phyloP scores from a whole-genome alignment of 768 basidiomycete species.

The Pleurotus eryngii region DNA sequence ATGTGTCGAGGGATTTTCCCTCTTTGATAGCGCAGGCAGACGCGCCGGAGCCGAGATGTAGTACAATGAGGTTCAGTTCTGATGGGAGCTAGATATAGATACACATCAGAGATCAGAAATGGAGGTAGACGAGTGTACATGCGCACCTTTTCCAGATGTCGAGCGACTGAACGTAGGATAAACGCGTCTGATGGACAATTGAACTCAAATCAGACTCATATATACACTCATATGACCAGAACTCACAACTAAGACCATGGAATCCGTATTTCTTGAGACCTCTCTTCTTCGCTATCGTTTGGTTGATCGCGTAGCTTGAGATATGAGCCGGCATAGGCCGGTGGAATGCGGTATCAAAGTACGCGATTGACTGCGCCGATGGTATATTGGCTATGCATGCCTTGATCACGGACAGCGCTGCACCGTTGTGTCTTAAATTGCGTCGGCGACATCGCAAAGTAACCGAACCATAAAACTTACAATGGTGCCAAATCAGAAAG shows the following conservation, averaged over 20 bases:
- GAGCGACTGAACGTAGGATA: slow-evolving; percentile 63
- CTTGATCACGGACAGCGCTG: slow-evolving; percentile 57
- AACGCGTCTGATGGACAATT: slow-evolving; percentile 45
- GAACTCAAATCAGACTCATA: not conserved
- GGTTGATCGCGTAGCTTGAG: slow-evolving; percentile 76
- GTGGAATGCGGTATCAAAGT: slow-evolving; percentile 89
- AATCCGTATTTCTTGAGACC: slow-evolving; percentile 89
- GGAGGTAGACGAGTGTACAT: not conserved
- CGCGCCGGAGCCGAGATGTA: slow-evolving; percentile 91
- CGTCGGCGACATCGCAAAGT: not conserved
- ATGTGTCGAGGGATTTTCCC: slow-evolving; percentile 79
- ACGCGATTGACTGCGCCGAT: slow-evolving; percentile 69
- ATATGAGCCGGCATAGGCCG: slow-evolving; percentile 72
- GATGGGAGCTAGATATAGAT: slow-evolving; percentile 29
- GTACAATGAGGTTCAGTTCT: slow-evolving; percentile 69
- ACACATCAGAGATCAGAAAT: not conserved
- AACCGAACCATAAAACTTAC: slow-evolving; percentile 34
- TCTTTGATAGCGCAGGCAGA: slow-evolving; percentile 72
- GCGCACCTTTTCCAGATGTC: slow-evolving; percentile 52
- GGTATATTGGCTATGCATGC: slow-evolving; percentile 63
- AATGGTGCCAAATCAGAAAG: slow-evolving; percentile 81
- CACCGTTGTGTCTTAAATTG: slow-evolving; percentile 52
- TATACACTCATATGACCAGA: not conserved
- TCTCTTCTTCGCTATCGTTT: slow-evolving; percentile 52
- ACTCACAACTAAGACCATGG: slow-evolving; percentile 76